Base-by-base conservation (phyloP, 2,329 filamentous ascomycete genomes). In the Exophiala sideris region DNA sequence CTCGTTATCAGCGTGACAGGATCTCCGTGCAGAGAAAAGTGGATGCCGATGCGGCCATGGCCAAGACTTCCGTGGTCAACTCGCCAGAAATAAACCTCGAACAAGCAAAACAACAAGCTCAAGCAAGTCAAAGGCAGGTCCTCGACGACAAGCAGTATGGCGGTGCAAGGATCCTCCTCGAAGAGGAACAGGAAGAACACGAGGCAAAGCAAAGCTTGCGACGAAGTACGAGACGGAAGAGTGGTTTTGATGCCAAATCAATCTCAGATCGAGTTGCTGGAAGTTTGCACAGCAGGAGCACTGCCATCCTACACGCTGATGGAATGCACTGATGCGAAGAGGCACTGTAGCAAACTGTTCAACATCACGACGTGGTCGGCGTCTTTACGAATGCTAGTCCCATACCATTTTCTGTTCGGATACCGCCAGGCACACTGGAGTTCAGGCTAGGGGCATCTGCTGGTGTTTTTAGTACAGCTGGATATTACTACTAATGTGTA, bases 1-100 rank as follows among this genome's bases (percentile, higher is more conserved):
- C 77, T 34, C 76, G 81, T 48, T 86, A 86, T 58, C 80, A 84
- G 67, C 75, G 79, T 44, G 74, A 78, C 29, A 76, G 78, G 29
- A 71, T 77, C 16, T 73, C 76, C 2, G 82, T 82, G 2, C 79
- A 85, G 65, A 79, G 77, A 61, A 79, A 81, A 61, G 60, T 82
- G 4, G 79, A 83, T 38, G 70, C 74, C 16, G 79, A 82, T 41
- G 66, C 68, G 7, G 66, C 58, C 11, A 69, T 67, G 60, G 65
- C 57, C 10, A 59, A 63, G 29, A 49, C 54, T 11, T 61, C 57
- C 8, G 57, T 65, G 35, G 65, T 67, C 12, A 61, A 63, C 34
- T 66, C 65, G 1, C 54, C 64, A 7, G 47, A 57, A 8, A 47
- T 60, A 33, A 57, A 75, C 36, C 6, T 56, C 16, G 42, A 44